Conservation (phyloP, 495 filamentous ascomycete genomes). For the Aspergillus avenaceus region DNA sequence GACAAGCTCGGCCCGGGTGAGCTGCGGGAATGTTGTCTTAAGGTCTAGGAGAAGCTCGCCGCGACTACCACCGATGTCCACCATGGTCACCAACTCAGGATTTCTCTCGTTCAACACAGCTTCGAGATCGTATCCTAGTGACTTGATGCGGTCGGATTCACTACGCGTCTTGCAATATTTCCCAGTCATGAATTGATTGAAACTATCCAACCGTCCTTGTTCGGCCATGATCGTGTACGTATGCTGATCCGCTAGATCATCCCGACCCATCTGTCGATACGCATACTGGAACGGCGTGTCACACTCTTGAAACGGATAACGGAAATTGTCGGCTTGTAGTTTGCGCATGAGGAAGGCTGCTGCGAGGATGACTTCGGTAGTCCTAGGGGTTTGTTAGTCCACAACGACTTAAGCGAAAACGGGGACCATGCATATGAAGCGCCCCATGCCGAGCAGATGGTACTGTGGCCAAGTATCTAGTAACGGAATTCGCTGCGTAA, state of each 20-base stretch:
- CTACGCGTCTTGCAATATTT: conserved; percentile 32
- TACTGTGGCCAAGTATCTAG: conserved; percentile 28
- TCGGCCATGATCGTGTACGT: conserved; percentile 37
- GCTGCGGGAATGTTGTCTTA: conserved; percentile 33
- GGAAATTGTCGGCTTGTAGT: conserved; percentile 28
- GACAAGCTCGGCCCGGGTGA: conserved; percentile 35
- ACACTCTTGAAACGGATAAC: conserved; percentile 32
- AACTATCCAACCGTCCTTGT: conserved; percentile 37
- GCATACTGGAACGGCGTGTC: conserved; percentile 34
- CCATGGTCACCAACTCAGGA: conserved; percentile 28
- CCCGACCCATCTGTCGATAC: conserved; percentile 28
- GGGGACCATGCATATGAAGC: conserved; percentile 31
- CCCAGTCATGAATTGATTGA: conserved; percentile 39
- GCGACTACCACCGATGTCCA: conserved; percentile 53
- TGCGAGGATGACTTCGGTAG: conserved; percentile 33
- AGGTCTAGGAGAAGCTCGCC: conserved; percentile 50
- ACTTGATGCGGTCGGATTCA: conserved; percentile 24
- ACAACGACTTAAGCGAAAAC: not conserved
- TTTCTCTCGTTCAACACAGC: not conserved
- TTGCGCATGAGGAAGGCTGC: conserved; percentile 35
- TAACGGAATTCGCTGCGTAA: conserved; percentile 30
- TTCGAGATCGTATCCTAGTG: conserved; percentile 27
- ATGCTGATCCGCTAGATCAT: conserved; percentile 24
- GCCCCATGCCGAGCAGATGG: conserved; percentile 35
- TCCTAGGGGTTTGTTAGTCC: conserved; percentile 20